Evolutionary conservation across 192 early-diverging fungal genomes (phyloP).

Genomic region (Pilaira anomala): DNA sequence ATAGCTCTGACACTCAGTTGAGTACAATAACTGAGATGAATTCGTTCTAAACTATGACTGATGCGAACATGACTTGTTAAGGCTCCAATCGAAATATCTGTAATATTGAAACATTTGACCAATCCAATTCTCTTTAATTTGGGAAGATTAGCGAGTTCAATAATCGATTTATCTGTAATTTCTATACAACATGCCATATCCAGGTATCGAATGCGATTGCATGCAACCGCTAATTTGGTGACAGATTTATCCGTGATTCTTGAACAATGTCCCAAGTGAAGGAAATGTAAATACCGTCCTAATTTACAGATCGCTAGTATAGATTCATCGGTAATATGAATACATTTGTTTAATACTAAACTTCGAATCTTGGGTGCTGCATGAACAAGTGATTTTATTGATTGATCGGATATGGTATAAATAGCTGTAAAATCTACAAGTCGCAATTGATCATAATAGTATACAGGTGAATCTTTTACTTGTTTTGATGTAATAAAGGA

Average conservation of each 20-base stretch:
- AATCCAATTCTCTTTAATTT: slow-evolving; percentile 56
- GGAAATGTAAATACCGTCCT: slow-evolving; percentile 53
- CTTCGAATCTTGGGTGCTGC: slow-evolving; percentile 54
- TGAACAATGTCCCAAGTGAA: slow-evolving; percentile 57
- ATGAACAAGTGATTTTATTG: slow-evolving; percentile 42
- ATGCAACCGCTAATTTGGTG: slow-evolving; percentile 42
- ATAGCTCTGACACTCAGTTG: slow-evolving; percentile 48
- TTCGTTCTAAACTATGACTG: slow-evolving; percentile 47
- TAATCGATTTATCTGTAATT: slow-evolving; percentile 49
- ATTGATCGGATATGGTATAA: slow-evolving; percentile 44
- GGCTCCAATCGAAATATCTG: slow-evolving; percentile 49
- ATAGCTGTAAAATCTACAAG: slow-evolving; percentile 52
- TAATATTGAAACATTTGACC: slow-evolving; percentile 59
- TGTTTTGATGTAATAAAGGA: slow-evolving; percentile 16
- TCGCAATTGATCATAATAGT: slow-evolving; percentile 48
- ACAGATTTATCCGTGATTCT: slow-evolving; percentile 52
- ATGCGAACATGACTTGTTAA: slow-evolving; percentile 43
- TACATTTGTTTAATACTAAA: slow-evolving; percentile 54
- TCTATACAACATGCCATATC: slow-evolving; percentile 55
- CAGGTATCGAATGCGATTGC: slow-evolving; percentile 53
- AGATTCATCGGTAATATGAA: slow-evolving; percentile 48
- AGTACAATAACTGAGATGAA: slow-evolving; percentile 55
- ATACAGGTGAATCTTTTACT: neutral
- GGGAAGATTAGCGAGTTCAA: slow-evolving; percentile 50
- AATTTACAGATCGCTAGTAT: slow-evolving; percentile 45